Evolutionary conservation across 2,329 filamentous ascomycete genomes (phyloP).

Genomic region (Ceratocystis alfenasii): DNA sequence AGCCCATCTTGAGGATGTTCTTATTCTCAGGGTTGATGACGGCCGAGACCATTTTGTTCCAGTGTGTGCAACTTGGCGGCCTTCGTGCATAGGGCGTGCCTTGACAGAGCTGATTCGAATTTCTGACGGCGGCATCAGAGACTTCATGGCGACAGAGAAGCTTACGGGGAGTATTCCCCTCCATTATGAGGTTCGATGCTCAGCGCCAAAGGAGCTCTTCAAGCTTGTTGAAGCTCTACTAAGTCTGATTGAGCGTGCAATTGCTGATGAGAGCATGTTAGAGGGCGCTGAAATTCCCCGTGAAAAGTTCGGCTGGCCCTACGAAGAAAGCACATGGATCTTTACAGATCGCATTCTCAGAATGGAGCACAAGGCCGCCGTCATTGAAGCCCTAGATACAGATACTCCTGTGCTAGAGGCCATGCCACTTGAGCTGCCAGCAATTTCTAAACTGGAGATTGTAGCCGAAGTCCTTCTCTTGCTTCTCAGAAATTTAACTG

Average conservation of each 20-base stretch:
- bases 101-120: slow-evolving; percentile 81
- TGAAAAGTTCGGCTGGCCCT: slow-evolving; percentile 48
- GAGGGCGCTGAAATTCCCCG: slow-evolving; percentile 41
- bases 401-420: slow-evolving; percentile 49
- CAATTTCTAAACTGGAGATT: slow-evolving; percentile 60
- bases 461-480: slow-evolving; percentile 58
- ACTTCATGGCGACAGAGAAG: slow-evolving; percentile 32
- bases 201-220: slow-evolving; percentile 80
- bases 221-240: slow-evolving; percentile 72
- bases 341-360: slow-evolving; percentile 16
- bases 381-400: slow-evolving; percentile 60
- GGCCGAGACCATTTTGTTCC: slow-evolving; percentile 90
- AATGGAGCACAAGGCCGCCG: slow-evolving; percentile 27
- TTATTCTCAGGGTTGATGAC: slow-evolving; percentile 70
- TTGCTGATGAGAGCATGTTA: slow-evolving; percentile 52
- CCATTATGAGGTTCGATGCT: slow-evolving; percentile 53
- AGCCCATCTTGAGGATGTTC: slow-evolving; percentile 63
- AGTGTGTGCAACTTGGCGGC: slow-evolving; percentile 64
- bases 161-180: slow-evolving; percentile 42
- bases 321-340: slow-evolving; percentile 36
- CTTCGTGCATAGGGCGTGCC: slow-evolving; percentile 70
- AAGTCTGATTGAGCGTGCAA: slow-evolving; percentile 42
- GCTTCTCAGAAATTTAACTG: slow-evolving; percentile 63
- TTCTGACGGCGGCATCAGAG: slow-evolving; percentile 65
- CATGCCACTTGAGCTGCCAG: slow-evolving; percentile 51